Evolutionary conservation across 345 rosid genomes (phyloP).

Genomic region (Euclidium syriacum): DNA sequence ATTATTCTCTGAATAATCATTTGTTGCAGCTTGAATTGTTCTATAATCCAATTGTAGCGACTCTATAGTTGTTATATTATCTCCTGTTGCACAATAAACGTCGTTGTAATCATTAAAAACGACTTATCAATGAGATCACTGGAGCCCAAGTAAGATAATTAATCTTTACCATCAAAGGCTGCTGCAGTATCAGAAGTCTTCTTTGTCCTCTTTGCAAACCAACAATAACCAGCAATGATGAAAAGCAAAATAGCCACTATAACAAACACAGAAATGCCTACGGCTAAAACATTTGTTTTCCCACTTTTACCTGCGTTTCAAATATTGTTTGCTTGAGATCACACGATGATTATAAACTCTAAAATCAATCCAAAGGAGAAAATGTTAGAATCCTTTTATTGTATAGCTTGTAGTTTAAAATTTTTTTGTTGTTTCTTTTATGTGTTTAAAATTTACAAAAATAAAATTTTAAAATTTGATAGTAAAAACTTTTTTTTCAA

Average conservation of each 20-base stretch:
- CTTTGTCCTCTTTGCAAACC: conserved; percentile 25
- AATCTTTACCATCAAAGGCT: conserved; percentile 29
- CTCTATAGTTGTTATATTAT: conserved; percentile 25
- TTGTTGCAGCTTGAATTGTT: conserved; percentile 38
- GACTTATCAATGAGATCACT: not conserved
- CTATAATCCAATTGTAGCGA: conserved; percentile 38
- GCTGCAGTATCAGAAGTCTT: conserved; percentile 11
- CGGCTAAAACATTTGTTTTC: not conserved
- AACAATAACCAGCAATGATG: conserved; percentile 24
- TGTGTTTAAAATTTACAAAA: too few relatives aligned
- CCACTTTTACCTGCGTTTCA: conserved; percentile 29
- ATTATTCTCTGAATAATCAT: conserved; percentile 34
- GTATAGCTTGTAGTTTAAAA: too few relatives aligned
- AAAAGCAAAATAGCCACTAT: conserved; percentile 23
- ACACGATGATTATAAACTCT: too few relatives aligned
- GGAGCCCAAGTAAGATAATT: not conserved
- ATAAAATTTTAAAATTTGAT: too few relatives aligned
- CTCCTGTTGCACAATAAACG: conserved; percentile 20
- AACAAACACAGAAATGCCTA: conserved; percentile 33
- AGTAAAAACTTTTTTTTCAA: too few relatives aligned
- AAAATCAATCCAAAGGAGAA: not conserved
- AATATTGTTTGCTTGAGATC: not conserved
- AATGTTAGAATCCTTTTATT: not conserved
- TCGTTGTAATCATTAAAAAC: not conserved
- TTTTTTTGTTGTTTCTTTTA: too few relatives aligned